Conservation (phyloP, 2,329 filamentous ascomycete genomes). For the Pseudophaeomoniella oleicola region DNA sequence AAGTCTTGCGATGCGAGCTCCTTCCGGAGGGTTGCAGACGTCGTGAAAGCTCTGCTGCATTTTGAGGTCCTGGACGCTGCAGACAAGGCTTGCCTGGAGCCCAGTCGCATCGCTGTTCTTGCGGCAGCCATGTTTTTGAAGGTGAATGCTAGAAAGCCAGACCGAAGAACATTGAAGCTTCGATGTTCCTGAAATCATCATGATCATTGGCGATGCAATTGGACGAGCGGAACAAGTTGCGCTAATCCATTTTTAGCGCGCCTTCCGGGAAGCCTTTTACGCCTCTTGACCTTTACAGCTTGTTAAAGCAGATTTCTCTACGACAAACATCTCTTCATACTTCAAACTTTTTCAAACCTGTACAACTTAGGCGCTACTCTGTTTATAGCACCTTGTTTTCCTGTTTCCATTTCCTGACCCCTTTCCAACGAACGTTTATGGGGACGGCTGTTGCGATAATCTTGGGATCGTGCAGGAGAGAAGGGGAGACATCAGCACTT, state of each 20-base stretch:
- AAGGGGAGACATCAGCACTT: background rate
- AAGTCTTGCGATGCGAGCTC: conserved; percentile 47
- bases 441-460: background rate
- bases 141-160: conserved; percentile 9
- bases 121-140: conserved; percentile 25
- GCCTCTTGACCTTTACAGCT: no score
- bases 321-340: no score
- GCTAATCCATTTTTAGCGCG: no score
- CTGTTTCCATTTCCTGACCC: no score
- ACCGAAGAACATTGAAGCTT: background rate
- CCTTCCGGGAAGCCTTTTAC: background rate
- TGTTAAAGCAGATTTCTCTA: background rate
- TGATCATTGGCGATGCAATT: background rate
- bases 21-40: conserved; percentile 22
- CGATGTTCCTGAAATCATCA: background rate
- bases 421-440: conserved; percentile 1
- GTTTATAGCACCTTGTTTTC: no score
- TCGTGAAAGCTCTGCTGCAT: conserved; percentile 22
- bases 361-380: no score
- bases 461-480: conserved; percentile 2
- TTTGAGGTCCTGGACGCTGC: conserved; percentile 19
- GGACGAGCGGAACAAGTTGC: no score
- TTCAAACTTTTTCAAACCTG: no score
- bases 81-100: conserved; percentile 22
- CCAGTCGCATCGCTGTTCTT: conserved; percentile 29